Evolutionary conservation across 306 rosid species (phyloP), one percentile per base, ranked within the genome.

Genomic region (Fagus crenata): DNA sequence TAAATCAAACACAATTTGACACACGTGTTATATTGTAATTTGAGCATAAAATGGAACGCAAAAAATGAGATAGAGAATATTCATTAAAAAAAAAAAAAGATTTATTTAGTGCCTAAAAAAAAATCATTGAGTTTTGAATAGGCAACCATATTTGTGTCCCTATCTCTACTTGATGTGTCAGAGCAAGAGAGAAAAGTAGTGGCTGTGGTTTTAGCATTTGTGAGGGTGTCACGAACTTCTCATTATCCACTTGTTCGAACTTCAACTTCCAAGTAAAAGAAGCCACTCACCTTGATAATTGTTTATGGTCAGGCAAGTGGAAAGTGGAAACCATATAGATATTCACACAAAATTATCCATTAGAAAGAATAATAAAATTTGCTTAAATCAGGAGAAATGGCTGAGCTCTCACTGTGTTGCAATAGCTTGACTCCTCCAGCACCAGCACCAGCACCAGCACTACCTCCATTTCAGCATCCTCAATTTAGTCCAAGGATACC

Each of bases 361-460:
- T 65, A 39, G 40, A 35, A 65, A 65, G 28, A 65, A 3, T 7
- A 39, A 6, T 7, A 36, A 12, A 17, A 1, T 12, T 7, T 32
- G 14, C 7, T 6, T 13, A 1, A 12, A 60, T 11, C 2, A 32
- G 15, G 39, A 32, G 8, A 64, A 41, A 72, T 81, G 85, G 63
- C 59, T 2, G 35, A 81, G 2, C 59, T 77, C 13, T 22, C 60
- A 9, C 6, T 39, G 46, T 39, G 39, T 40, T 69, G 79, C 79
- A 73, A 7, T 46, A 46, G 53, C 33, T 35, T 78, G 41, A 59
- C 32, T 17, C 15, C 80, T 43, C 78, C 71, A 7, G 76, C 32
- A 40, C 1, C 28, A 22, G 28, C 32, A 40, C 1, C 28, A 22
- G 28, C 28, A 22, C 28, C 28, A 22, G 28, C 5, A 12, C 43